Evolutionary conservation across 2,329 filamentous ascomycete species (phyloP).

Genomic region (Fusarium goolgardi): DNA sequence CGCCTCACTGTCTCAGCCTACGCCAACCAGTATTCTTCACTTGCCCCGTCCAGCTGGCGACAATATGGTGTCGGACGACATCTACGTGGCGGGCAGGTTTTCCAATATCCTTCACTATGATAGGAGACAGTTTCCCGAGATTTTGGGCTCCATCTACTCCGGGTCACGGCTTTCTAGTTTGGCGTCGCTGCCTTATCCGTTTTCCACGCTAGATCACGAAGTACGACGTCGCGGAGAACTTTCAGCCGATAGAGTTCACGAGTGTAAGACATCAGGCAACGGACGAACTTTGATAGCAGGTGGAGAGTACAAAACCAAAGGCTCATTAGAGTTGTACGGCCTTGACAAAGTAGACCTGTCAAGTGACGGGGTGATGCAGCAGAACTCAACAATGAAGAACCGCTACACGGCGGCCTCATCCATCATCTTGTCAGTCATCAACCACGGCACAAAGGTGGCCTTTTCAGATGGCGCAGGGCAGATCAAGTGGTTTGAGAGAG

Average conservation of each 20-base stretch:
- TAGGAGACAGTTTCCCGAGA: conserved; percentile 81
- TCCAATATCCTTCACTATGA: conserved; percentile 91
- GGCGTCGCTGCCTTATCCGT: conserved; percentile 74
- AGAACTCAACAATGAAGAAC: conserved; percentile 74
- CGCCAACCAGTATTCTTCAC: conserved; percentile 85
- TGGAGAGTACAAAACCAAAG: conserved; percentile 92
- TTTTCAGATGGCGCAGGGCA: conserved; percentile 86
- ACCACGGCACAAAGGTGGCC: conserved; percentile 84
- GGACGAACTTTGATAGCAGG: conserved; percentile 81
- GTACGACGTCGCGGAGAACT: conserved; percentile 66
- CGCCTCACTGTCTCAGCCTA: conserved; percentile 81
- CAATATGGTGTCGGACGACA: conserved; percentile 75
- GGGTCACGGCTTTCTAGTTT: conserved; percentile 83
- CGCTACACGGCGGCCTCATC: conserved; percentile 84
- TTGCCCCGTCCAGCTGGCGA: conserved; percentile 67
- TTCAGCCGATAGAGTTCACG: conserved; percentile 64
- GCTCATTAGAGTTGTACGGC: conserved; percentile 88
- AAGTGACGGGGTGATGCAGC: conserved; percentile 46
- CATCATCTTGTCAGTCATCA: conserved; percentile 82
- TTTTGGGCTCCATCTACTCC: conserved; percentile 83
- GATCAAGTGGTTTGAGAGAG: conserved; percentile 90
- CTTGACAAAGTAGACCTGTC: conserved; percentile 55
- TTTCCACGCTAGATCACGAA: conserved; percentile 71
- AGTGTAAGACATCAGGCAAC: conserved; percentile 62
- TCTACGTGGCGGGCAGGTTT: conserved; percentile 90